Evolutionary conservation across 305 asterid genomes (phyloP), one percentile per base, ranked within the genome.

Genomic region (Fraxinus dipetala): DNA sequence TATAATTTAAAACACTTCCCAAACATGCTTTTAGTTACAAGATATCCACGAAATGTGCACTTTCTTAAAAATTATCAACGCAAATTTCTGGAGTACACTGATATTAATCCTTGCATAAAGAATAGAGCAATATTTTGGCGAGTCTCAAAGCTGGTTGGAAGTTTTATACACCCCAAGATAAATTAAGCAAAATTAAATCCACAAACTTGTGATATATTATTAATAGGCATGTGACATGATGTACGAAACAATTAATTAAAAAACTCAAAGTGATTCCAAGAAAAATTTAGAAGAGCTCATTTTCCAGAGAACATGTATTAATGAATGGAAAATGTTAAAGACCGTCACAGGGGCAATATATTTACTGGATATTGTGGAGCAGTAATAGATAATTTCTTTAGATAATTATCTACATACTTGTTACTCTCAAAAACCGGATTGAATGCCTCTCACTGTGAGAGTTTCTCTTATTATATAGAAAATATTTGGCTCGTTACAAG

Each of bases 211-310:
- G 56, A 22, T 20, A 32, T 54, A 30, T 56, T 79, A 45, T 67
- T 72, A 70, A 34, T 83, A 24, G 45, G 80, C 54, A 78, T 67
- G 32, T 20, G 11, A 84, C 51, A 80, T 34, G 76, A 56, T 56
- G 75, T 51, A 72, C 56, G 31, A 73, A 48, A 72, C 22, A 35
- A 51, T 20, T 61, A 61, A 59, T 36, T 69, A 31, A 79, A 54
- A 32, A 75, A 40, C 36, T 69, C 43, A 30, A 74, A 43, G 70
- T 79, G 30, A 72, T 18, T 54, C 78, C 45, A 72, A 8, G n/a
- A 72, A 34, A 72, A 72, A 72, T 32, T 72, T 83, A 72, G 32
- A 83, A 77, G 31, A 35, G 16, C 35, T 73, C 65, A 54, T 61
- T 73, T 35, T 20, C 35, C 13, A 72, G 67, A 51, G 20, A 34